Base-by-base conservation (phyloP, 2,329 filamentous ascomycete species). In the Diaporthe velutina region DNA sequence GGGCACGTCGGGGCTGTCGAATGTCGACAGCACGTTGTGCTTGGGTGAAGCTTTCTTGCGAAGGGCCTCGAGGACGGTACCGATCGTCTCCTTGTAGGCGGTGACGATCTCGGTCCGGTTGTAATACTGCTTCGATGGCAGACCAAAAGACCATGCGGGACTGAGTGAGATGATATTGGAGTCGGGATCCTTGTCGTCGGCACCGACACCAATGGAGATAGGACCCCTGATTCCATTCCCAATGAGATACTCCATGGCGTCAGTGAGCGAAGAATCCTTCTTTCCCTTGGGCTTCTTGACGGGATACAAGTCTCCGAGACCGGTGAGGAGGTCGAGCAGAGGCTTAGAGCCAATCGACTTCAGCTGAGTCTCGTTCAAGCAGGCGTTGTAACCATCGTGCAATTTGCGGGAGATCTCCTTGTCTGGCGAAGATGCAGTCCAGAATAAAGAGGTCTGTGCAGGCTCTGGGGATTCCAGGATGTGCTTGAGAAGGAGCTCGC, bases 351-450 rank as follows among this genome's bases (percentile, higher is more conserved):
- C 93, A 15, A 86, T 80, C 57, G 87, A 82, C 77, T 88, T 87
- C 67, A 93, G 88, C 13, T 84, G 82, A 10, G 88, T 85, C 79
- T 92, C 89, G 78, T 94, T 86, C 81, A 93, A 88, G 79, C 93
- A 95, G 45, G 92, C 89, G 76, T 90, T 83, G 78, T 94, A 95
- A 0, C 88, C 89, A 60, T 87, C 83, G 80, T 93, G 90, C 79
- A 95, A 84, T 81, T 93, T 92, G 75, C 89, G 83, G 79, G 94
- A 94, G 79, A 93, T 95, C 40, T 88, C 82, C 78, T 90, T 85
- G 74, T 93, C 90, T 1, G 85, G 83, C 4, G 85, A 86, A 57
- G 85, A 84, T 17, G 83, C 79, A 2, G 81, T 74, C 75, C 86
- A 88, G 55, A 77, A 74, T 22, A 58, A 50, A 30, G 71, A 76